A percentile compares a stretch with the other conserved stretches of the same genome.
These are phyloP conservation scores for Vaccinium vitisidaea DNA, from an alignment of 148 eudicot species.

Conservation along the genomic window DNA sequence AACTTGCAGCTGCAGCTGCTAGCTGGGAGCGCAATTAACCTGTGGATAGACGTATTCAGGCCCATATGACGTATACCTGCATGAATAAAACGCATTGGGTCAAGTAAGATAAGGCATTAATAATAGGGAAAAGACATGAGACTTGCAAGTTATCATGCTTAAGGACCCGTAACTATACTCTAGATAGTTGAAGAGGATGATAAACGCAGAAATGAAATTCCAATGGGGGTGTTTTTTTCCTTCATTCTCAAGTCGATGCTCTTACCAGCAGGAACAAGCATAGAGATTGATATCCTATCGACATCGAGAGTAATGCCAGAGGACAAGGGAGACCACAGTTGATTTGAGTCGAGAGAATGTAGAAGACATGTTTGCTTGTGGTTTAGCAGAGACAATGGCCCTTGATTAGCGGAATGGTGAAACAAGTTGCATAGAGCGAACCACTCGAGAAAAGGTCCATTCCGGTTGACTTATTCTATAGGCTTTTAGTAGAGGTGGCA, in stretches of 20 bases:
- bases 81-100: conserved; percentile 14
- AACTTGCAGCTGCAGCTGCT: conserved; percentile 3
- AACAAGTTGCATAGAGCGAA: background rate
- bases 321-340: background rate
- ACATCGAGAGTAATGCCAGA: background rate
- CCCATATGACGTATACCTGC: conserved; percentile 71
- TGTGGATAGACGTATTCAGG: conserved; percentile 77
- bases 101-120: no score
- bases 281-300: background rate
- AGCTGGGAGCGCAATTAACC: conserved; percentile 36
- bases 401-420: background rate
- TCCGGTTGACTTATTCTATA: background rate
- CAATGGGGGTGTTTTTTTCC: background rate
- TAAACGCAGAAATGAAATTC: background rate
- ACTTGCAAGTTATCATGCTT: background rate
- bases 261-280: background rate
- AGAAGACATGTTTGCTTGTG: background rate
- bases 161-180: background rate
- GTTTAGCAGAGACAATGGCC: background rate
- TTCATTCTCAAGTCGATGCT: conserved; percentile 7
- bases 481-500: no score
- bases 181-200: background rate
- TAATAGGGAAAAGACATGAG: background rate
- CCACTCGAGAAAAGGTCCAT: background rate
- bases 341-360: background rate